Conservation (phyloP, 2,329 filamentous ascomycete genomes). For the Penicillium rolfsii region DNA sequence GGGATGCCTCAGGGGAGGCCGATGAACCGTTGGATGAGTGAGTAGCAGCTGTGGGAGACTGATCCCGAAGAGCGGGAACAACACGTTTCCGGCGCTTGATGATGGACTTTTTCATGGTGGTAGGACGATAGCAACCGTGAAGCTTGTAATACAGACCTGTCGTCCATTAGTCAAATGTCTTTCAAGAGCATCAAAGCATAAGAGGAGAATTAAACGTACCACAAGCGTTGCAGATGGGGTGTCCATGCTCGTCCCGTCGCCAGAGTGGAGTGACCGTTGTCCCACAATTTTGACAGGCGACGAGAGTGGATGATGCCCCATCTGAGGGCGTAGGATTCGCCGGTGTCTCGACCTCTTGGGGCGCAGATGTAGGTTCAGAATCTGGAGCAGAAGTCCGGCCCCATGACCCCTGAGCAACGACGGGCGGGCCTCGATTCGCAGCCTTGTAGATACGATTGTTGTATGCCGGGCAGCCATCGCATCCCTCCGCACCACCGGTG, state of each 20-base stretch:
- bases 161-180: neutral
- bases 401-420: constrained; percentile 37
- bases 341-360: constrained; percentile 31
- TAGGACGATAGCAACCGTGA: constrained; percentile 87
- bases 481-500: constrained; percentile 91
- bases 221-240: constrained; percentile 98
- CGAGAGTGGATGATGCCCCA: constrained; percentile 60
- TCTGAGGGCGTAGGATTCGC: constrained; percentile 30
- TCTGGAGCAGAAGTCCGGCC: constrained; percentile 38
- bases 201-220: constrained; percentile 63
- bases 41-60: constrained; percentile 46
- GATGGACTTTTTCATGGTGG: constrained; percentile 98
- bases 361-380: constrained; percentile 20
- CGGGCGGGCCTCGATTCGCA: constrained; percentile 56
- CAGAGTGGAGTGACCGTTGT: constrained; percentile 96
- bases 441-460: constrained; percentile 95
- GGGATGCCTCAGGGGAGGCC: constrained; percentile 46
- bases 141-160: constrained; percentile 93
- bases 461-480: constrained; percentile 93
- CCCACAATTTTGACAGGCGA: constrained; percentile 94
- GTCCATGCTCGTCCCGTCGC: constrained; percentile 89
- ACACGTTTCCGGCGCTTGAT: constrained; percentile 96
- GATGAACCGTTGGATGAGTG: constrained; percentile 50
- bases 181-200: neutral
- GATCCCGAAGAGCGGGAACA: constrained; percentile 70